These are phyloP conservation scores for Dillenia turbinata DNA, from an alignment of 164 flowering plant species.

Conservation along the genomic window DNA sequence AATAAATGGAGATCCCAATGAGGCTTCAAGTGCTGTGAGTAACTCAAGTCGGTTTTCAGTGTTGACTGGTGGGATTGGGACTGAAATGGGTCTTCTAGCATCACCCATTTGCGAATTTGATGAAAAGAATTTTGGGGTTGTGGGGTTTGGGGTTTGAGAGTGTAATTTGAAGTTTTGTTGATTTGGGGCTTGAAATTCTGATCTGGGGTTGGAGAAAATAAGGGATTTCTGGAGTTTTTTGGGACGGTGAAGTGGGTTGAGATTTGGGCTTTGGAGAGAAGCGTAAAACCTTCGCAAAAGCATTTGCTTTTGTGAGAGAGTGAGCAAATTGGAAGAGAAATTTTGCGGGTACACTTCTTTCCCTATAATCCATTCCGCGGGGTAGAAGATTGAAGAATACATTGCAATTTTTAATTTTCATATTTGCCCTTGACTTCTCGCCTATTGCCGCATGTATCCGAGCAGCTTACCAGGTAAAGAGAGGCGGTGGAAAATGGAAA, in stretches of 20 bases:
- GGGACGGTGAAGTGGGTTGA: slow-evolving; percentile 11
- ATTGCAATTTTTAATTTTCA: no score
- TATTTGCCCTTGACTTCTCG: no score
- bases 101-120: slow-evolving; percentile 31
- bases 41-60: slow-evolving; percentile 45
- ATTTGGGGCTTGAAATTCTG: slow-evolving; percentile 1
- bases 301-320: slow-evolving; percentile 19
- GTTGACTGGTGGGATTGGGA: slow-evolving; percentile 32
- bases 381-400: no score
- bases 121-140: slow-evolving; percentile 12
- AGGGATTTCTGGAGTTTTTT: slow-evolving; percentile 7
- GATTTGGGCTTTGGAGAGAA: slow-evolving; percentile 22
- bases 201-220: slow-evolving; percentile 1
- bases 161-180: slow-evolving; percentile 8
- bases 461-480: no score
- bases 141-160: slow-evolving; percentile 7
- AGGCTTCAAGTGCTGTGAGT: slow-evolving; percentile 70
- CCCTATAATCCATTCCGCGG: no score
- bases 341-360: no score
- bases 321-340: no score
- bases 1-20: slow-evolving; percentile 58
- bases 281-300: slow-evolving; percentile 38
- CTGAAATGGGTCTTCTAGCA: slow-evolving; percentile 25
- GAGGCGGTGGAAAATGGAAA: no score
- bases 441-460: no score